Evolutionary conservation across 2,329 filamentous ascomycete genomes (phyloP).

Genomic region (Apiospora malaysiana): DNA sequence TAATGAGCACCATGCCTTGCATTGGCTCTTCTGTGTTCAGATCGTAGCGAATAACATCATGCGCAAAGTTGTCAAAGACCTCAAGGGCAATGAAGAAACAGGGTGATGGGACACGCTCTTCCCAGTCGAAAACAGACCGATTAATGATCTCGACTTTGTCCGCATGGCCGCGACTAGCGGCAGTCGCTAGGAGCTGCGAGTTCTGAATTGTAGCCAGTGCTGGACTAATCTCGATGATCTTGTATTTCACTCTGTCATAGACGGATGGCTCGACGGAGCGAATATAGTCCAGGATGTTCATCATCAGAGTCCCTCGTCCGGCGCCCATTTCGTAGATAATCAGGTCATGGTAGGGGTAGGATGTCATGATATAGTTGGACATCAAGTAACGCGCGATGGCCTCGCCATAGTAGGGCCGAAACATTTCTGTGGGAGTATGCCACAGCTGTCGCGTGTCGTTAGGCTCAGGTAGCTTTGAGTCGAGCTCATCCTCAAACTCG

Average conservation of each 20-base stretch:
- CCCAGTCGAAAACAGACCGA: constrained; percentile 93
- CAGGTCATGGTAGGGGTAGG: constrained; percentile 95
- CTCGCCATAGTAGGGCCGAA: constrained; percentile 95
- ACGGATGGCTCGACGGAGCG: constrained; percentile 87
- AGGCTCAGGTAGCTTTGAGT: constrained; percentile 68
- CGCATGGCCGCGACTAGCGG: constrained; percentile 75
- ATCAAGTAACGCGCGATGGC: constrained; percentile 95
- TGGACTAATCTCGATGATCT: constrained; percentile 93
- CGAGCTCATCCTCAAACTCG: constrained; percentile 87
- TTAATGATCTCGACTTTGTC: constrained; percentile 95
- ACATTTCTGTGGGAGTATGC: constrained; percentile 98
- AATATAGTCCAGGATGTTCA: constrained; percentile 97
- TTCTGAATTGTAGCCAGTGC: constrained; percentile 80
- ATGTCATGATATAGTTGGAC: constrained; percentile 91
- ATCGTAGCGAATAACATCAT: constrained; percentile 94
- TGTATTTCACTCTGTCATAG: constrained; percentile 91
- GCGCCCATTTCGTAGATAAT: constrained; percentile 99
- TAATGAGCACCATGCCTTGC: constrained; percentile 88
- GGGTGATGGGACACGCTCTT: constrained; percentile 82
- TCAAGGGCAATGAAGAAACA: constrained; percentile 99
- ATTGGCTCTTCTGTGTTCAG: constrained; percentile 78
- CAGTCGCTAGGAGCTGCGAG: constrained; percentile 69
- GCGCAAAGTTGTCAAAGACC: constrained; percentile 98
- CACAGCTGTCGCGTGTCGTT: constrained; percentile 86
- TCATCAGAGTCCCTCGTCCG: constrained; percentile 95